Evolutionary conservation across 768 basidiomycete species (phyloP).

Genomic region (Antrodiella citrinella): DNA sequence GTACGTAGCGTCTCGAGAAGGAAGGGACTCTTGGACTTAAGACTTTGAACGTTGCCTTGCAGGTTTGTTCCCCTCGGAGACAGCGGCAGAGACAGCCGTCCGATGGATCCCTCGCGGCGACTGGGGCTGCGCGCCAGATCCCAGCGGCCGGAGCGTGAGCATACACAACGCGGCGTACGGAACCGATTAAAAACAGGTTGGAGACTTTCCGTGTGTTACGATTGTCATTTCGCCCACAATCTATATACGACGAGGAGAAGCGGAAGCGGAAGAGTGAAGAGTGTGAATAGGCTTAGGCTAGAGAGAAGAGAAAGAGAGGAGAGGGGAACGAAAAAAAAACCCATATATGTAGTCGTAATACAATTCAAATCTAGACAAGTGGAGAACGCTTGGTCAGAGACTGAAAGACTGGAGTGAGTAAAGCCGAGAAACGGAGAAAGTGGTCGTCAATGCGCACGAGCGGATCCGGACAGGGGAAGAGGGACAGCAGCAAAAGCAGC

Average conservation of each 20-base stretch:
- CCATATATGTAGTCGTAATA: not conserved
- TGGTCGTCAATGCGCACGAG: too few relatives aligned
- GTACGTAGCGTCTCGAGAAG: slow-evolving; percentile 26
- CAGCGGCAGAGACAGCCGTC: slow-evolving; percentile 88
- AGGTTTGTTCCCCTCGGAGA: slow-evolving; percentile 77
- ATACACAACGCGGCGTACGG: slow-evolving; percentile 91
- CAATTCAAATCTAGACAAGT: slow-evolving; percentile 2
- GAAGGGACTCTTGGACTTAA: not conserved
- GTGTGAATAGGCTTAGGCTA: too few relatives aligned
- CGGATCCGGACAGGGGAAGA: too few relatives aligned
- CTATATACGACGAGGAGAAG: too few relatives aligned
- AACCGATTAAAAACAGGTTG: not conserved
- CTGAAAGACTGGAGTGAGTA: too few relatives aligned
- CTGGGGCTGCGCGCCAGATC: slow-evolving; percentile 94
- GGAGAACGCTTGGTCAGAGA: not conserved
- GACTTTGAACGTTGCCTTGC: not conserved
- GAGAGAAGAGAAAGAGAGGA: slow-evolving; percentile 3
- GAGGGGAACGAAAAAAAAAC: slow-evolving; percentile 1
- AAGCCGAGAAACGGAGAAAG: too few relatives aligned
- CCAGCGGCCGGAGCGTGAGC: slow-evolving; percentile 89
- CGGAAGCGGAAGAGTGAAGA: too few relatives aligned
- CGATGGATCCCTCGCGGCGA: slow-evolving; percentile 95
- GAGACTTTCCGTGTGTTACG: too few relatives aligned
- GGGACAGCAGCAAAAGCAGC: too few relatives aligned
- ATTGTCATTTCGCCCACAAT: too few relatives aligned